Base-by-base conservation (phyloP, 192 early-diverging fungal species). In the Entomortierella lignicola region DNA sequence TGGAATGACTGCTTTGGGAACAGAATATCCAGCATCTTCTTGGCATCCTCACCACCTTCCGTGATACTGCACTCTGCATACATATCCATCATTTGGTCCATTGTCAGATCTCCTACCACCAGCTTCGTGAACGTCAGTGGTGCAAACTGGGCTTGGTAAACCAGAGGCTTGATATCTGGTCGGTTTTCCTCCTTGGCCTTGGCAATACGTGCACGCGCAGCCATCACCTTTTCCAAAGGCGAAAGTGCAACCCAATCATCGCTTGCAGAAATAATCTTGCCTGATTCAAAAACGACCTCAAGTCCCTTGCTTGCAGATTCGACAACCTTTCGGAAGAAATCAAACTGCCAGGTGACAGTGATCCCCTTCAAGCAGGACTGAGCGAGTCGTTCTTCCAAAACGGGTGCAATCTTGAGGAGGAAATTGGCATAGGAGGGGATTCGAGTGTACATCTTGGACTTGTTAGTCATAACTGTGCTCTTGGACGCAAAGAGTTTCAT, bases 391-490 rank as follows among this genome's bases (percentile, higher is more conserved):
- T 75, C 57, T n/a, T 75, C 65, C 25, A 75, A 37, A 1, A 51
- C 42, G 17, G 64, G 58, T 15, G 52, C 59, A 42, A 75, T 50
- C 29, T 75, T 59, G 37, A 66, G 72, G 32, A 75, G 8, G 42
- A 75, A 75, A 25, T 62, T 67, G 8, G 72, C 64, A 34, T 75
- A 75, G 53, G 63, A 67, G 3, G 63, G 63, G 43, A 75, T 75
- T 7, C 72, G 72, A n/a, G 69, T 71, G 30, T 55, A 71, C n/a
- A 71, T 50, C 15, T 50, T 50, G 47, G 21, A 50, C 47, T 50
- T 50, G 17, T 2, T 50, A 25, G n/a, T 37, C 41, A 17, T 56
- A 32, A 32, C 58, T 34, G 8, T 59, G 47, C 47, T 59, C 20
- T 23, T 15, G 27, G 59, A 27, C 7, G 37, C 37, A 34, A 61